Percentiles rank a stretch among this genome's conserved stretches.
Conservation (phyloP, 805 yeast species). For the Saccharomycopsis guyanensis region DNA sequence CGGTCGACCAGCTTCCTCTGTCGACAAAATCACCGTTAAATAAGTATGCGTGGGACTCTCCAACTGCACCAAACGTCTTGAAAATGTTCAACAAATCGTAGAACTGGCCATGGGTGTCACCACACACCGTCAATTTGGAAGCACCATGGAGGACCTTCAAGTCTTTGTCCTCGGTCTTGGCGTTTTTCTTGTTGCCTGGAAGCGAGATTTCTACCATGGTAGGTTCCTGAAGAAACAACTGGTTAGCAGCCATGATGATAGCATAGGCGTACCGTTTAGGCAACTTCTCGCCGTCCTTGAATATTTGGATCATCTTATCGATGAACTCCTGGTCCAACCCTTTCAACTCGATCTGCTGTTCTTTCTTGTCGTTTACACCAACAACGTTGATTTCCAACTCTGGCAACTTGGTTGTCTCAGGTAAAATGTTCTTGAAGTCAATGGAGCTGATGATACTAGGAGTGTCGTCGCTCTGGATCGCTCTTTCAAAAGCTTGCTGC, state of each 20-base stretch:
- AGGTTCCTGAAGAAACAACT: conserved; percentile 56
- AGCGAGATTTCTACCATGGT: conserved; percentile 65
- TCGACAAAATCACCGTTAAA: conserved; percentile 98
- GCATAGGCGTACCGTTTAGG: conserved; percentile 83
- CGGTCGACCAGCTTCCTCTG: conserved; percentile 97
- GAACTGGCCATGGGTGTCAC: conserved; percentile 97
- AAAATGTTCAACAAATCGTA: conserved; percentile 83
- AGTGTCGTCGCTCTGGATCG: conserved; percentile 69
- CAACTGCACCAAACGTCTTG: conserved; percentile 62
- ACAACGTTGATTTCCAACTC: conserved; percentile 24
- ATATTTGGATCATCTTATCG: conserved; percentile 55
- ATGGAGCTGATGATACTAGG: conserved; percentile 39
- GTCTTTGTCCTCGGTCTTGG: no score
- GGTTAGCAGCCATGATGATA: conserved; percentile 64
- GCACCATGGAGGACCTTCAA: conserved; percentile 28
- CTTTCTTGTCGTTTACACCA: conserved; percentile 22
- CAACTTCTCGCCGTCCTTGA: conserved; percentile 62
- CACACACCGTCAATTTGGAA: conserved; percentile 72
- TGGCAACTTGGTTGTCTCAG: background rate
- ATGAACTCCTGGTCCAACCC: conserved; percentile 51
- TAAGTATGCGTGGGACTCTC: conserved; percentile 59
- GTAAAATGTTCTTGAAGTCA: conserved; percentile 32
- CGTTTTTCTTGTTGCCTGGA: conserved; percentile 21
- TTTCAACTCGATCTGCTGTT: conserved; percentile 27
- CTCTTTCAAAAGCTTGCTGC: conserved; percentile 73